Conservation (phyloP, 2,329 filamentous ascomycete genomes). For the Exophiala calicioides region DNA sequence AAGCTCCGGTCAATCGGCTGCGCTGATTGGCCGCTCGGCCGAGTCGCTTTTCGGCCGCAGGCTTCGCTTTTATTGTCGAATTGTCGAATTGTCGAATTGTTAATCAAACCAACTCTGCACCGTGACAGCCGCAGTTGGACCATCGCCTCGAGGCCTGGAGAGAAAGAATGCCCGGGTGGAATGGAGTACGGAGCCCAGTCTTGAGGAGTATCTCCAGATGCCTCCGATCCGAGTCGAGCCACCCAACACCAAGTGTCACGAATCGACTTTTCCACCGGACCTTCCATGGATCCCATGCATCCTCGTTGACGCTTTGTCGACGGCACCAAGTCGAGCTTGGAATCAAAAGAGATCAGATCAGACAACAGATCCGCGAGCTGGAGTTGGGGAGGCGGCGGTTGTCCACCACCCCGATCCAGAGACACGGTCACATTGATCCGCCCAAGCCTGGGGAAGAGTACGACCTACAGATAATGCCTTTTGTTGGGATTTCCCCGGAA, state of each 20-base stretch:
- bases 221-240: constrained; percentile 3
- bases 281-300: constrained; percentile 1
- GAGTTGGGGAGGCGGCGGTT: constrained; percentile 55
- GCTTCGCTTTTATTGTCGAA: neutral
- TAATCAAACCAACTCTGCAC: neutral
- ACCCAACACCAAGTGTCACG: constrained; percentile 1
- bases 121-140: neutral
- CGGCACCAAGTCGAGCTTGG: constrained; percentile 25
- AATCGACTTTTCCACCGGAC: constrained; percentile 8
- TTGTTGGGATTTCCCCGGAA: too few relatives aligned
- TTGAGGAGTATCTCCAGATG: neutral
- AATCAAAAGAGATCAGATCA: constrained; percentile 26
- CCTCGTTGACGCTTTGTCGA: constrained; percentile 16
- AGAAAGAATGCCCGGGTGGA: constrained; percentile 14
- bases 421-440: constrained; percentile 77
- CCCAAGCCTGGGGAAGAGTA: constrained; percentile 93
- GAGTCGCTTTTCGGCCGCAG: neutral
- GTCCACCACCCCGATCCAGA: constrained; percentile 60
- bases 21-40: neutral
- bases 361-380: constrained; percentile 29
- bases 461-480: too few relatives aligned
- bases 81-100: neutral
- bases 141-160: neutral
- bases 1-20: too few relatives aligned
- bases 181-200: constrained; percentile 8